phyloP scores from a whole-genome alignment of 441 rosid genomes.

The Populus hybrid region DNA sequence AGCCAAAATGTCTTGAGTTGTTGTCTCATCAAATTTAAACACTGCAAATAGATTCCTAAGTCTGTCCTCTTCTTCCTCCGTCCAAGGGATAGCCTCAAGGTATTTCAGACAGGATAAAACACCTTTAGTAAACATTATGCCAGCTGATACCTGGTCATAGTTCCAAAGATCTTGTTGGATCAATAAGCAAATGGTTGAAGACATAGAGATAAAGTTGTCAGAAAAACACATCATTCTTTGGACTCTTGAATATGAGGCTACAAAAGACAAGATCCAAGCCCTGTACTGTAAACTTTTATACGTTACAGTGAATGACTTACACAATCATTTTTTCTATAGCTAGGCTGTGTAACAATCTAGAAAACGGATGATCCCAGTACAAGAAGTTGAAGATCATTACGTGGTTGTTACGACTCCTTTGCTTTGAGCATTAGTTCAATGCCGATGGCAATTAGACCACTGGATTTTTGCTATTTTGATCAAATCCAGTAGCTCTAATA shows the following conservation, averaged over 20 bases:
- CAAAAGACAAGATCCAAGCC: background rate
- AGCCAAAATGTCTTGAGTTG: slow-evolving; percentile 52
- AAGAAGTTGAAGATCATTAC: background rate
- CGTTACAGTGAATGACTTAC: background rate
- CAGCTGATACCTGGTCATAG: slow-evolving; percentile 54
- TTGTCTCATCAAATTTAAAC: slow-evolving; percentile 51
- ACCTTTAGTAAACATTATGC: slow-evolving; percentile 62
- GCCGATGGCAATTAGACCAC: background rate
- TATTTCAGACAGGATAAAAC: slow-evolving; percentile 66
- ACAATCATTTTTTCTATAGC: background rate
- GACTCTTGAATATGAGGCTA: background rate
- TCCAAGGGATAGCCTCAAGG: slow-evolving; percentile 91
- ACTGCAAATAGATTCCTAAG: slow-evolving; percentile 49
- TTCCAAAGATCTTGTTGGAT: slow-evolving; percentile 23
- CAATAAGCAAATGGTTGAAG: background rate
- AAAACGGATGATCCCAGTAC: background rate
- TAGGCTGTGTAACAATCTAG: background rate
- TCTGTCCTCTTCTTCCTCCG: slow-evolving; percentile 90
- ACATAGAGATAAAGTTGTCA: background rate
- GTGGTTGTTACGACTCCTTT: no score
- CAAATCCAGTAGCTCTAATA: background rate
- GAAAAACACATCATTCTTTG: background rate
- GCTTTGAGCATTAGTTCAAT: background rate
- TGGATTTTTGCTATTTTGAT: background rate
- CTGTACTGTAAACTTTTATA: background rate